These are phyloP conservation scores for Pleurotus sapidus DNA, from an alignment of 768 basidiomycete genomes.

Conservation along the genomic window DNA sequence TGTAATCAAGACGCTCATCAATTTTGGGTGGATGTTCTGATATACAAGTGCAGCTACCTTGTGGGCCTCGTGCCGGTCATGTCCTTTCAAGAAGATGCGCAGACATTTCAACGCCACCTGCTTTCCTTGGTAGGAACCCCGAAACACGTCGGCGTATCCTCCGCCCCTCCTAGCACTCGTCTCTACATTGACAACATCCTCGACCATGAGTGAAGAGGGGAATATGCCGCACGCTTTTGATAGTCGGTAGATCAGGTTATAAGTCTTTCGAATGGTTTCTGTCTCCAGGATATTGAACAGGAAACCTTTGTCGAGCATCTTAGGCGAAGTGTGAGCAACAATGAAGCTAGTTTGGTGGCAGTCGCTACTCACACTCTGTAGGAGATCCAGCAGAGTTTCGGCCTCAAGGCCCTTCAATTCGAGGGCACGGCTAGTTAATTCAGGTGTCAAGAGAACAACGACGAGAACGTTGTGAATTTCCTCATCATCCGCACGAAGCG, in stretches of 20 bases:
- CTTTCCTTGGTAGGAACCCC: not conserved
- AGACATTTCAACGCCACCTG: not conserved
- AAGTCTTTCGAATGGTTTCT: too few relatives aligned
- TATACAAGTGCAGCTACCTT: not conserved
- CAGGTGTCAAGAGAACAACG: too few relatives aligned
- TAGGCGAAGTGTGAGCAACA: not conserved
- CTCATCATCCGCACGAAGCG: too few relatives aligned
- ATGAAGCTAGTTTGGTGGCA: too few relatives aligned
- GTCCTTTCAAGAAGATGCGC: not conserved
- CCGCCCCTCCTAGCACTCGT: not conserved
- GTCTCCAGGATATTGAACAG: too few relatives aligned
- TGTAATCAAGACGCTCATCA: not conserved
- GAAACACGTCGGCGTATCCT: not conserved
- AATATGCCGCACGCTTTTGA: not conserved
- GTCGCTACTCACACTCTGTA: too few relatives aligned
- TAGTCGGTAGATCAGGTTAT: not conserved
- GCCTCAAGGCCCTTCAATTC: too few relatives aligned
- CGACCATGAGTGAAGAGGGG: not conserved
- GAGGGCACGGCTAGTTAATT: too few relatives aligned
- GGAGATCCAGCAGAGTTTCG: too few relatives aligned
- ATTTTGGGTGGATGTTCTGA: not conserved
- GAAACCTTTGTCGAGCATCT: not conserved
- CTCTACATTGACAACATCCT: not conserved
- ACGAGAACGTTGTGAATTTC: too few relatives aligned
- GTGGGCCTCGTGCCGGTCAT: not conserved